These are phyloP conservation scores for Eurotiales sp. DNA, from an alignment of 2,329 filamentous ascomycete genomes.

Conservation along the genomic window DNA sequence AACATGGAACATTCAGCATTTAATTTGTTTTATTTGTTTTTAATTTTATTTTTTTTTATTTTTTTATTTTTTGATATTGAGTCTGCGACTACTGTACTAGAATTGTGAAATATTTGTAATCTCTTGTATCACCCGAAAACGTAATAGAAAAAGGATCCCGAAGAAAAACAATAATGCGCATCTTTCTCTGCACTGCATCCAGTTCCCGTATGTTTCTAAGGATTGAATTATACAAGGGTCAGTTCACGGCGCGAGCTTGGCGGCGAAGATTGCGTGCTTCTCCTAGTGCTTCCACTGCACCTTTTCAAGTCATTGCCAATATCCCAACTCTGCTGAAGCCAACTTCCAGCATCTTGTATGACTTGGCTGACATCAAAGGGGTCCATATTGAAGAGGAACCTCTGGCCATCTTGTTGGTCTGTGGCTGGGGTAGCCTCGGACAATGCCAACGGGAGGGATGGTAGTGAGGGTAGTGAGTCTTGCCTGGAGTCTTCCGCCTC, in stretches of 20 bases:
- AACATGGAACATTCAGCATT: too few species aligned
- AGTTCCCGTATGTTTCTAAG: background rate
- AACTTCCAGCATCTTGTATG: constrained; percentile 44
- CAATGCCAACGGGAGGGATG: constrained; percentile 28
- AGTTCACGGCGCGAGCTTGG: constrained; percentile 7
- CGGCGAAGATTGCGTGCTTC: constrained; percentile 12
- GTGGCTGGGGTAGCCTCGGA: constrained; percentile 29
- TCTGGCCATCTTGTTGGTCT: constrained; percentile 34
- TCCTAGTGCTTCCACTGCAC: constrained; percentile 9
- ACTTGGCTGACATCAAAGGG: constrained; percentile 43
- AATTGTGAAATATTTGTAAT: too few species aligned
- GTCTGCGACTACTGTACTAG: too few species aligned
- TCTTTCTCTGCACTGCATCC: too few species aligned
- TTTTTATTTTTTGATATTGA: too few species aligned
- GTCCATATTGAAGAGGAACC: constrained; percentile 25
- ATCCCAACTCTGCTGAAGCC: constrained; percentile 43
- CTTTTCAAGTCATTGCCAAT: constrained; percentile 31
- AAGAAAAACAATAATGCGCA: too few species aligned
- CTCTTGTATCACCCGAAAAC: too few species aligned
- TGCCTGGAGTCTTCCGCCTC: background rate
- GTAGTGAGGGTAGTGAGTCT: constrained; percentile 8
- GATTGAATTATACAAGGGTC: background rate
- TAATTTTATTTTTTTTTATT: too few species aligned
- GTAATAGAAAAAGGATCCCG: background rate
- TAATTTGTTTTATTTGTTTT: too few species aligned